These are phyloP conservation scores for Chaetomiaceae sp. DNA, from an alignment of 2,329 filamentous ascomycete genomes.

Conservation along the genomic window DNA sequence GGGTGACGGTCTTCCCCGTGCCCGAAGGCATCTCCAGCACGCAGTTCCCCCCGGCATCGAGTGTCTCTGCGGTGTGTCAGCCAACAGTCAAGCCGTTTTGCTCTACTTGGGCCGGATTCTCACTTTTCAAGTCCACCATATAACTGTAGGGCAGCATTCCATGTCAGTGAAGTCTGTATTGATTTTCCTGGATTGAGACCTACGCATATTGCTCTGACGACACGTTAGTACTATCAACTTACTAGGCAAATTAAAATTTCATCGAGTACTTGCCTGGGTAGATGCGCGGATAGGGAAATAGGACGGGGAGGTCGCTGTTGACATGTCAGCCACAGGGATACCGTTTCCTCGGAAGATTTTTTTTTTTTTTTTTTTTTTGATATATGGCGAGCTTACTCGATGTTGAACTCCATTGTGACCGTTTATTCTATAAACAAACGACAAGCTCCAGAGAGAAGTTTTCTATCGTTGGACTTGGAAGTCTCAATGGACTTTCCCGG, in stretches of 20 bases:
- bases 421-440: neutral
- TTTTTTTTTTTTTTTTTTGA: too few relatives aligned
- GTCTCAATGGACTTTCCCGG: neutral
- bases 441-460: neutral
- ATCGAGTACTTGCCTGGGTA: conserved; percentile 48
- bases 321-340: neutral
- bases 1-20: conserved; percentile 93
- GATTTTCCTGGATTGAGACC: conserved; percentile 1
- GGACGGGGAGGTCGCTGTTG: conserved; percentile 49
- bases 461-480: neutral
- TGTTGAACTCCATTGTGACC: conserved; percentile 48
- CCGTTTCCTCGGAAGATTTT: too few relatives aligned
- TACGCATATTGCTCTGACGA: conserved; percentile 30
- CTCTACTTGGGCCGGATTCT: conserved; percentile 8
- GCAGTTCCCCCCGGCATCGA: conserved; percentile 92
- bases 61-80: conserved; percentile 51
- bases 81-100: neutral
- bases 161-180: conserved; percentile 10
- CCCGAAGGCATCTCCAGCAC: conserved; percentile 99
- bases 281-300: conserved; percentile 57
- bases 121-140: conserved; percentile 56
- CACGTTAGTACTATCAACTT: conserved; percentile 13
- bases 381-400: conserved; percentile 38
- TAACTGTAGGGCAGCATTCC: conserved; percentile 36
- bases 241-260: too few relatives aligned